Percentiles rank a stretch among this genome's conserved stretches.
Evolutionary conservation across 768 basidiomycete genomes (phyloP).

Genomic region (Saitozyma sp.): DNA sequence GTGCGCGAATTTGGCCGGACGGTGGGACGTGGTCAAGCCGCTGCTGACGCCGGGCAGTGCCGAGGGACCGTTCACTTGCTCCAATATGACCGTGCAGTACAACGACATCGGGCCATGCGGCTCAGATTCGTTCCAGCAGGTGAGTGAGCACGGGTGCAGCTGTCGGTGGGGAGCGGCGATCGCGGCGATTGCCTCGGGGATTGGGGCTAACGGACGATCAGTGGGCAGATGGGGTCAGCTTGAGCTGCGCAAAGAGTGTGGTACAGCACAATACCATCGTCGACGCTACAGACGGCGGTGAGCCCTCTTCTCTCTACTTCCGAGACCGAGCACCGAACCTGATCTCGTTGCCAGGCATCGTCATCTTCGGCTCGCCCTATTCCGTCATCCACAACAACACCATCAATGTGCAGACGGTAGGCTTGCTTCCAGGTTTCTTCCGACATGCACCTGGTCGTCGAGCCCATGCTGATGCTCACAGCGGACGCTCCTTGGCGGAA

Average conservation of each 20-base stretch:
- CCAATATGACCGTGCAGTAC: constrained; percentile 67
- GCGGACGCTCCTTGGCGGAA: constrained; percentile 41
- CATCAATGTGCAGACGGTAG: constrained; percentile 39
- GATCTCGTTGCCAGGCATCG: constrained; percentile 20
- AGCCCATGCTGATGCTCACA: constrained; percentile 1
- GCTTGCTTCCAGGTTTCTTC: constrained; percentile 2
- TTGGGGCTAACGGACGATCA: constrained; percentile 5
- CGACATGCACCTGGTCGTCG: neutral
- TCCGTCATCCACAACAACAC: constrained; percentile 43
- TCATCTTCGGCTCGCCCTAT: constrained; percentile 46
- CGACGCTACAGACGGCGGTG: constrained; percentile 20
- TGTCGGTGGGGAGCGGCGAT: neutral
- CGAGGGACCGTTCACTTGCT: constrained; percentile 69
- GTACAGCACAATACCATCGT: constrained; percentile 47
- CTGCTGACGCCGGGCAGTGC: constrained; percentile 38
- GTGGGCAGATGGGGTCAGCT: constrained; percentile 52
- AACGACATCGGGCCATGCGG: constrained; percentile 67
- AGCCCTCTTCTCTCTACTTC: too few species aligned
- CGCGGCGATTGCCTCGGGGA: neutral
- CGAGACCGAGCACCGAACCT: too few species aligned
- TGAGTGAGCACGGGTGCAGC: constrained; percentile 8
- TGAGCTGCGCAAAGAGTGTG: constrained; percentile 42
- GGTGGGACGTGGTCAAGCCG: constrained; percentile 1
- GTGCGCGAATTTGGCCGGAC: neutral
- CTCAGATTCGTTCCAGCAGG: constrained; percentile 37